Percentiles rank a stretch among this genome's conserved stretches.
These are phyloP conservation scores for Apiospora sp. DNA, from an alignment of 2,329 filamentous ascomycete genomes.

Conservation along the genomic window DNA sequence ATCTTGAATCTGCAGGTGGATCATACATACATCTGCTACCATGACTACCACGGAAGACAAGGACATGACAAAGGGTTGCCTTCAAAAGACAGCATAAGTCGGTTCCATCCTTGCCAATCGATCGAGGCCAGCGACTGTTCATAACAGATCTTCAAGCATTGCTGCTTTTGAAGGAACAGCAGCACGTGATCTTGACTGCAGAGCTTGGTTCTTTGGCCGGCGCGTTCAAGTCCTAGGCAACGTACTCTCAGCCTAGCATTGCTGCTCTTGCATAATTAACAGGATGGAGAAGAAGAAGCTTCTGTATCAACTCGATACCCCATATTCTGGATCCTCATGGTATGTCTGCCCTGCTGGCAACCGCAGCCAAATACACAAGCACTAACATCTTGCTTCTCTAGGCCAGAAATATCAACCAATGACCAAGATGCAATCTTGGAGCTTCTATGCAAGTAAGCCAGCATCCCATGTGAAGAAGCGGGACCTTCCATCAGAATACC, in stretches of 20 bases:
- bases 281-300: constrained; percentile 64
- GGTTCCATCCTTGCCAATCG: background rate
- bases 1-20: background rate
- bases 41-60: background rate
- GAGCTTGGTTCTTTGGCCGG: background rate
- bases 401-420: constrained; percentile 65
- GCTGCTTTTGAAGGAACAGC: background rate
- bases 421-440: constrained; percentile 72
- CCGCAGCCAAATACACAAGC: constrained; percentile 3
- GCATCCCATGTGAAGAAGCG: background rate
- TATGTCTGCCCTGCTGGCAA: constrained; percentile 43
- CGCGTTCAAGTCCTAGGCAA: background rate
- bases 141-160: background rate
- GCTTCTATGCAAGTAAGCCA: constrained; percentile 69
- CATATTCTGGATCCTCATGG: constrained; percentile 69
- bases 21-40: background rate
- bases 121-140: background rate
- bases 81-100: background rate
- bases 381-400: constrained; percentile 41
- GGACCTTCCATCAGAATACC: background rate
- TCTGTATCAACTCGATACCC: constrained; percentile 71
- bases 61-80: background rate
- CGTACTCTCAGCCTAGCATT: background rate
- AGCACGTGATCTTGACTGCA: background rate
- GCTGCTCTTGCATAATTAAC: background rate